A percentile compares a stretch with the other conserved stretches of the same genome.
Evolutionary conservation across 371 early-diverging fungal genomes (phyloP).

Genomic region (Coemansia sp.): DNA sequence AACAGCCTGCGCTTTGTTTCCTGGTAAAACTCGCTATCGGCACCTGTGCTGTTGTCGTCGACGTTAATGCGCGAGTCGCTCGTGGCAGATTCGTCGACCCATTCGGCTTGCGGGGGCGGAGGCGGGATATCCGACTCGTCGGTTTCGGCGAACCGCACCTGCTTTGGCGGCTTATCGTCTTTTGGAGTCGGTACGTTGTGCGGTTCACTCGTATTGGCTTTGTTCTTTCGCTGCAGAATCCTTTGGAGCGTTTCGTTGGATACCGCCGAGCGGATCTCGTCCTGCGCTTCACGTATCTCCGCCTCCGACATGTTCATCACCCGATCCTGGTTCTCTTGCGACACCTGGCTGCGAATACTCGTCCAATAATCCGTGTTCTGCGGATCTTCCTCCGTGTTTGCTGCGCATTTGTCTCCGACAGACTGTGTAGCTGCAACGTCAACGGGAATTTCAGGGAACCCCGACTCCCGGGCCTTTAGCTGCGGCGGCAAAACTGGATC

Average conservation of each 20-base stretch:
- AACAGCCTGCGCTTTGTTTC: constrained; percentile 43
- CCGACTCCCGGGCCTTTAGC: constrained; percentile 15
- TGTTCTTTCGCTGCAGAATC: constrained; percentile 10
- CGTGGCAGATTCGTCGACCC: constrained; percentile 9
- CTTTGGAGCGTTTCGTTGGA: constrained; percentile 33
- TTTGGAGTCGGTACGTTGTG: background rate
- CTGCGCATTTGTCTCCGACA: too few relatives aligned
- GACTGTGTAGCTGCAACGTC: constrained; percentile 9
- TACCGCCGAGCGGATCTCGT: constrained; percentile 34
- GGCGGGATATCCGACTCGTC: constrained; percentile 18
- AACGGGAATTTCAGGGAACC: constrained; percentile 34
- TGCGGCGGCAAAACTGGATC: constrained; percentile 17
- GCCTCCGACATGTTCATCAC: constrained; percentile 23
- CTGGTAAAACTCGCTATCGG: constrained; percentile 43
- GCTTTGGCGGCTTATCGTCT: constrained; percentile 5
- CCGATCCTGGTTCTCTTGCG: constrained; percentile 23
- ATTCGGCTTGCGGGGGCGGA: constrained; percentile 47
- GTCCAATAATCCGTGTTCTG: constrained; percentile 5
- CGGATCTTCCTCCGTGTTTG: background rate
- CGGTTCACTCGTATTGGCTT: too few relatives aligned
- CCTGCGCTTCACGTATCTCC: constrained; percentile 47
- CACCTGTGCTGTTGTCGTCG: constrained; percentile 35
- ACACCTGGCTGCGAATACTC: constrained; percentile 23
- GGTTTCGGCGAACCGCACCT: constrained; percentile 21
- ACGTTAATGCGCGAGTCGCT: background rate